Evolutionary conservation across 768 basidiomycete genomes (phyloP), one percentile per base, ranked within the genome.

Genomic region (Suillus alpinus): DNA sequence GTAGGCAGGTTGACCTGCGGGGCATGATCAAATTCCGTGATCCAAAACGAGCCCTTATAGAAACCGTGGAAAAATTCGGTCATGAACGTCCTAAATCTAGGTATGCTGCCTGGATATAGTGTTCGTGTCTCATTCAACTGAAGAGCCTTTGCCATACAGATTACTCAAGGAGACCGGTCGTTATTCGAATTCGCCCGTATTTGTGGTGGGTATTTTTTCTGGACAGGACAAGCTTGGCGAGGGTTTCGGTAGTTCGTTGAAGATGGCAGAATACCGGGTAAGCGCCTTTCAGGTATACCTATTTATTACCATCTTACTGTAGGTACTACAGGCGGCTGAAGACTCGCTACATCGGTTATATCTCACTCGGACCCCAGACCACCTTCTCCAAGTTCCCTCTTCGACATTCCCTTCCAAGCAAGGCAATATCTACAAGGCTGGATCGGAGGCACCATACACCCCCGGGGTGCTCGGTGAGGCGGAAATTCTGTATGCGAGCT

Each of bases 201-300:
- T 91, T 73, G 90, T 97, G n/a, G 89, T 96, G n/a, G 97, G 94
- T 18, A 89, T 97, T 61, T 98, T 85, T 72, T 92, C 87, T 26
- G 94, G 87, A 43, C 80, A 76, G 60, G 92, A 85, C 71, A 85
- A 97, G 74, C 84, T 99, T 2, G 94, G 95, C 6, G 95, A 99
- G 75, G 95, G 95, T 14, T 94, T 95, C 69, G 97, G 97, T 57
- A 89, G 86, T 65, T 95, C 92, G 3, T 77, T 98, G 58, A 88
- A 85, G 73, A 98, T 98, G 96, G 94, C 94, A 16, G 94, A 98
- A 75, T 95, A 85, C 76, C 81, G 96, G 60, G 94, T 94, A 74
- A 57, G 85, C 53, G 26, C 16, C 36, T 3, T 39, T 23, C 16
- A 55, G 23, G 75, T 23, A 31, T 53, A 43, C 39, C 18, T 58